Conservation (phyloP, 2,329 filamentous ascomycete species). For the Coniochaeta sp. region DNA sequence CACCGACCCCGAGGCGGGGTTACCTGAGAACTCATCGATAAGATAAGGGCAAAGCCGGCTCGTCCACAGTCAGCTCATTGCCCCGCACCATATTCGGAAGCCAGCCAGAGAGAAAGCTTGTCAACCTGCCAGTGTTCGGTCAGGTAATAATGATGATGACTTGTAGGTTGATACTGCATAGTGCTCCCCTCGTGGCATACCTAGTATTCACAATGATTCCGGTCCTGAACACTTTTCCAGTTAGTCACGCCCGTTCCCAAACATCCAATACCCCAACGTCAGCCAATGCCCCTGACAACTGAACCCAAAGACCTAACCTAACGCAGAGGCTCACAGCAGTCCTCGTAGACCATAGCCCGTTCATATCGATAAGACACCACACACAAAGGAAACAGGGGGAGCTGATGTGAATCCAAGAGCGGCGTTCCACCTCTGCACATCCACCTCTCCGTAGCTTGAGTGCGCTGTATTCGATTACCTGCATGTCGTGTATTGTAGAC, state of each 20-base stretch:
- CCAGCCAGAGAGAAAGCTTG: too few relatives aligned
- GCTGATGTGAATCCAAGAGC: not conserved
- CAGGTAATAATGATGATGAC: not conserved
- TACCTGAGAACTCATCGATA: not conserved
- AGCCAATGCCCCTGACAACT: not conserved
- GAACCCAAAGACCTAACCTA: not conserved
- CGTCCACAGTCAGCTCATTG: not conserved
- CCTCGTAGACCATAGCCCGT: not conserved
- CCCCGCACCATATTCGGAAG: not conserved
- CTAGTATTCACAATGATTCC: not conserved
- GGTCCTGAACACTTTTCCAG: not conserved
- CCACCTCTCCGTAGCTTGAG: not conserved
- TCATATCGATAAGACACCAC: not conserved
- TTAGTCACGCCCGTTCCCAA: not conserved
- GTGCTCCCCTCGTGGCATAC: not conserved
- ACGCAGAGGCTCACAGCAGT: not conserved
- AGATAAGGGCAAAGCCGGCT: not conserved
- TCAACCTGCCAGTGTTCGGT: not conserved
- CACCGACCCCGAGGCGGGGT: not conserved
- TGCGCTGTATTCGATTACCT: not conserved
- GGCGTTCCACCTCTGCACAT: not conserved
- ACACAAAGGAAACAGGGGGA: too few relatives aligned
- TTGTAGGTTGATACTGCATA: not conserved
- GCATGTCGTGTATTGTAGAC: not conserved
- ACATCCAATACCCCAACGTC: not conserved